Conservation (phyloP, 164 flowering plant species). For the Euptelea pleiosperma region DNA sequence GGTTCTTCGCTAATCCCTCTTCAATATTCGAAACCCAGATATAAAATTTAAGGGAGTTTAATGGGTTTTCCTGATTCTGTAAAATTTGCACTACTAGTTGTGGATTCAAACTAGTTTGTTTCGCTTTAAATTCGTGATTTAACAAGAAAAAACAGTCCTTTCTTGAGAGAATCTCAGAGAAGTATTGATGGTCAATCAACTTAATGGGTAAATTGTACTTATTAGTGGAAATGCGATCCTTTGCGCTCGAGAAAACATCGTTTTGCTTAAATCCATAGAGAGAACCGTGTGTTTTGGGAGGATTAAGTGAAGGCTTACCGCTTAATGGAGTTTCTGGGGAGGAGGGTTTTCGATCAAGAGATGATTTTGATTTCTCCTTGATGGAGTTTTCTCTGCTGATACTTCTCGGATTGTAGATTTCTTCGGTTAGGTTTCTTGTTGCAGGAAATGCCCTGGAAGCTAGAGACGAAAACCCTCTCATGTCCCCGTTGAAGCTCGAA, state of each 20-base stretch:
- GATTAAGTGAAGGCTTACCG: slow-evolving; percentile 26
- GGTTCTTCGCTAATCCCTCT: slow-evolving; percentile 38
- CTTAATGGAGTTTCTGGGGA: slow-evolving; percentile 13
- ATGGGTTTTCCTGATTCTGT: slow-evolving; percentile 71
- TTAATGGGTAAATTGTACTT: slow-evolving; percentile 5
- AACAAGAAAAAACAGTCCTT: slow-evolving; percentile 78
- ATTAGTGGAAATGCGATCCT: slow-evolving; percentile 11
- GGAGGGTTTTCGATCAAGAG: slow-evolving; percentile 8
- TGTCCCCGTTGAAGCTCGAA: slow-evolving; percentile 12
- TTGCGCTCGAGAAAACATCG: slow-evolving; percentile 8
- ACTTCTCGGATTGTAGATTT: slow-evolving; percentile 12
- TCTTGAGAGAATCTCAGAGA: slow-evolving; percentile 44
- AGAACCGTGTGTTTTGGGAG: slow-evolving; percentile 5
- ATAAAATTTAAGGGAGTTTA: slow-evolving; percentile 54
- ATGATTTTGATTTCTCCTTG: slow-evolving; percentile 12
- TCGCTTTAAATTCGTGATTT: slow-evolving; percentile 45
- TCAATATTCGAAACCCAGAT: slow-evolving; percentile 61
- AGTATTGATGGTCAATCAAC: slow-evolving; percentile 42
- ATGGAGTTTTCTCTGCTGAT: slow-evolving; percentile 13
- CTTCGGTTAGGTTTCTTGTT: slow-evolving; percentile 14
- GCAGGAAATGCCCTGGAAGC: slow-evolving; percentile 41
- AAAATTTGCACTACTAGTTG: slow-evolving; percentile 48
- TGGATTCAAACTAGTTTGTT: slow-evolving; percentile 34
- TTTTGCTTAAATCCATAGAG: slow-evolving; percentile 2
- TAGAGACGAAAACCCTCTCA: slow-evolving; percentile 48